Evolutionary conservation across 768 basidiomycete genomes (phyloP), one percentile per base, ranked within the genome.

Genomic region (Steccherinum ochraceum): DNA sequence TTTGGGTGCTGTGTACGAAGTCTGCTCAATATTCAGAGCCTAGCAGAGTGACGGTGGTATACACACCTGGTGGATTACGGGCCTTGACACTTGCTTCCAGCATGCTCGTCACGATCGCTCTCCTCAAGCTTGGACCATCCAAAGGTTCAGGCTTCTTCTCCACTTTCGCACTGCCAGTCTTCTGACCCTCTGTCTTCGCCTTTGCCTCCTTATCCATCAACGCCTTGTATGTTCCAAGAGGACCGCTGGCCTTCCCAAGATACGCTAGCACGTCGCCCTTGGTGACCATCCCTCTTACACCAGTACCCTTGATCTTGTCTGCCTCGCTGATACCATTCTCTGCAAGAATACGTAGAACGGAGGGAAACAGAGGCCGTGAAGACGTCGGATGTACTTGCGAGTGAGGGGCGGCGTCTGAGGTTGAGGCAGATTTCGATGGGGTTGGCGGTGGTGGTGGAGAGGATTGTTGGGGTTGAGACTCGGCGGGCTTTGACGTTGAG

Each of bases 201-300:
- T 70, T 58, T 46, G 43, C 64, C 67, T 69, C 60, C 42, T 60
- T 59, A 40, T 59, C 57, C 18, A 60, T 53, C 12, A 69, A 56
- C 56, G 73, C 73, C 63, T 84, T 85, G 69, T 75, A 89, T 2
- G 88, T 87, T 30, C 91, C 92, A 18, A 76, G 72, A 0, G 92
- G 89, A 27, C 76, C 74, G 11, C 84, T 84, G 18, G 93, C 88
- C 67, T 84, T 84, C 18, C 95, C 95, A 4, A 96, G 74, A 68
- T 81, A 84, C 2, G 90, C 72, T 24, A 99, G 76, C 1, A 98
- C 85, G 63, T 99, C 95, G 11, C 96, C 96, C 67, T 97, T 97
- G 45, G 94, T 98, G 53, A 98, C 67, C 86, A 93, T 94, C 12
- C 96, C 95, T 30, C 89, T 78, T 48, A 89, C 74, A 45, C 95